Conservation (phyloP, 78 protist genomes). For the Tieghemostelium lacteum region DNA sequence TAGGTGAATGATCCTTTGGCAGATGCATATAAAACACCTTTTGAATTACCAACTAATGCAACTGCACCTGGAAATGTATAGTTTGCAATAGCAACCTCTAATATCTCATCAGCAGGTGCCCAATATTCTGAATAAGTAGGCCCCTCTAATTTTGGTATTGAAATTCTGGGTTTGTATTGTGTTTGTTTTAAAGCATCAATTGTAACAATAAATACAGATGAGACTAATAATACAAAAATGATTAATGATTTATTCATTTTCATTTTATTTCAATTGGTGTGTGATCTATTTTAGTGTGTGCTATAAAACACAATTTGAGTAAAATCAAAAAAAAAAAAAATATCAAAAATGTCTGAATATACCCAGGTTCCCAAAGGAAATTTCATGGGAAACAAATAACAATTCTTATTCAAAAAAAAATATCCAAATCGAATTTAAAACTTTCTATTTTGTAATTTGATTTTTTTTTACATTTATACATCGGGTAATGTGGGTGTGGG, state of each 20-base stretch:
- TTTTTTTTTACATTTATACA: no score
- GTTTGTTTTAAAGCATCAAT: neutral
- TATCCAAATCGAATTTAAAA: no score
- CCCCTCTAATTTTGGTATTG: neutral
- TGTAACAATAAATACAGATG: neutral
- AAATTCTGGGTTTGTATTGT: neutral
- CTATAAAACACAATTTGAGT: neutral
- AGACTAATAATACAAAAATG: neutral
- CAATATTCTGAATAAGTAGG: neutral
- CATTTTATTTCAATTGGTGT: no score
- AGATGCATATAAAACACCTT: conserved; percentile 43
- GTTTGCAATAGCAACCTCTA: conserved; percentile 26
- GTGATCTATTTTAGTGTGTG: no score
- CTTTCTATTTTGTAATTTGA: no score
- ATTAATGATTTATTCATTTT: neutral
- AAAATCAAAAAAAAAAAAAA: neutral
- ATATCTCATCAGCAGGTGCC: conserved; percentile 5
- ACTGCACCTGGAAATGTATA: conserved; percentile 73
- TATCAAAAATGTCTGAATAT: no score
- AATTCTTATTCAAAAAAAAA: no score
- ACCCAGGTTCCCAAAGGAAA: no score
- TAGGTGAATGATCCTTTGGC: conserved; percentile 61
- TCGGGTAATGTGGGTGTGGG: no score
- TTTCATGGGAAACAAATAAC: no score
- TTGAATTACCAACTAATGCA: conserved; percentile 55